Percentiles rank a stretch among this genome's conserved stretches.
phyloP scores from a whole-genome alignment of 2,329 filamentous ascomycete species.

The Colletotrichum ledebouriae region DNA sequence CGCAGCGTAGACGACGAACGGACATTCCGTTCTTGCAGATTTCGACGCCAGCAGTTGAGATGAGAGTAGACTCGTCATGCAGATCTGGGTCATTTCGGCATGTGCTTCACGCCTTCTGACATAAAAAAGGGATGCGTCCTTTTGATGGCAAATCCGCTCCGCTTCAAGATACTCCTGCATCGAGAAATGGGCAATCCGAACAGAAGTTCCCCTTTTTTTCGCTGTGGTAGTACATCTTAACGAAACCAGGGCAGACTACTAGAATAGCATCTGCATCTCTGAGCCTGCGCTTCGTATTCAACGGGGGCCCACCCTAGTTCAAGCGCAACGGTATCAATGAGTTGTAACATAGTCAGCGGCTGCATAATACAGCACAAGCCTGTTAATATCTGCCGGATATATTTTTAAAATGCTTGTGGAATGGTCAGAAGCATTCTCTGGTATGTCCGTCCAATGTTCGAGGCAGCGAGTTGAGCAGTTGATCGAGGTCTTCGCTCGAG shows the following conservation, averaged over 20 bases:
- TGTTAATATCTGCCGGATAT: neutral
- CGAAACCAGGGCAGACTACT: neutral
- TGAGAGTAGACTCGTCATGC: neutral
- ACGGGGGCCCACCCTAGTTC: fast-evolving
- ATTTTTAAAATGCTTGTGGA: fast-evolving
- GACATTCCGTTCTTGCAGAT: too few relatives aligned
- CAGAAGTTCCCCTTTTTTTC: fast-evolving
- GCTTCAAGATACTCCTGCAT: constrained; percentile 9
- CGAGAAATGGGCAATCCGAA: neutral
- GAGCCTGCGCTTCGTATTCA: neutral
- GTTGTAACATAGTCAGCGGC: neutral
- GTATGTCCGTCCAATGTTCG: constrained; percentile 48
- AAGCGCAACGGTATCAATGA: neutral
- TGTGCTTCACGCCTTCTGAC: too few relatives aligned
- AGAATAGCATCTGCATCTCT: neutral
- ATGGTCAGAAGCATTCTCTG: constrained; percentile 29
- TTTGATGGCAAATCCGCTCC: neutral
- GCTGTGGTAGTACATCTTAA: neutral
- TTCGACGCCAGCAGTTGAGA: too few relatives aligned
- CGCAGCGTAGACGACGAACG: too few relatives aligned
- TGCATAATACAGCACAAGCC: neutral
- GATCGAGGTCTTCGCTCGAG: constrained; percentile 31
- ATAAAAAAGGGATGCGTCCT: neutral
- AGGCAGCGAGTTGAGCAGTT: constrained; percentile 47
- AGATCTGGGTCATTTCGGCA: neutral